Conservation (phyloP, 1,284 basidiomycete genomes). For the Porodaedalea pini region DNA sequence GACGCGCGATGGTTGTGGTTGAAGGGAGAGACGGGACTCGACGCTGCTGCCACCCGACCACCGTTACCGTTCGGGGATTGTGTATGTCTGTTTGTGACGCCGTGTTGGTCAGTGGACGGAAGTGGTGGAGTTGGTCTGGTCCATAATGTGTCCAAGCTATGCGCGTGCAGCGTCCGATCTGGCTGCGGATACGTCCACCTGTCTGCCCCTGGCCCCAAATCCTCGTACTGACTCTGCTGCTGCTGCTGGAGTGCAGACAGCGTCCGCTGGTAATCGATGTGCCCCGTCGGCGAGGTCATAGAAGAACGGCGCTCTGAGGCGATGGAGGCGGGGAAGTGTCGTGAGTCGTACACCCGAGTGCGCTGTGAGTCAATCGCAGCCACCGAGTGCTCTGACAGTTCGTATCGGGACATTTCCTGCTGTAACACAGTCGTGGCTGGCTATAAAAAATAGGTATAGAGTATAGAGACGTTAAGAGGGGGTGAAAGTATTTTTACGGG, state of each 20-base stretch:
- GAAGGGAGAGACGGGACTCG: constrained; percentile 15
- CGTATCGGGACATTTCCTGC: constrained; percentile 10
- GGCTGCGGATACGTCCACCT: constrained; percentile 9
- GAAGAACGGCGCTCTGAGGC: constrained; percentile 7
- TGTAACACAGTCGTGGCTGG: neutral
- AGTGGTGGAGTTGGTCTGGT: constrained; percentile 3
- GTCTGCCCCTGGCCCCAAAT: neutral
- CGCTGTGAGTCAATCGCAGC: constrained; percentile 6
- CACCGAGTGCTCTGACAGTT: constrained; percentile 8
- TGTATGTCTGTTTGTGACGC: constrained; percentile 5
- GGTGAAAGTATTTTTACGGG: constrained; percentile 3
- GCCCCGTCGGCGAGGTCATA: neutral
- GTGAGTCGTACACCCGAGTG: constrained; percentile 2
- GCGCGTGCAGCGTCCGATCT: constrained; percentile 8
- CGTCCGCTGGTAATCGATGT: constrained; percentile 6
- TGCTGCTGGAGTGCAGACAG: neutral
- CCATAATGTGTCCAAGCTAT: constrained; percentile 16
- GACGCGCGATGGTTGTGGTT: constrained; percentile 15
- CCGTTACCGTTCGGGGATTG: neutral
- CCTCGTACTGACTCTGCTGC: constrained; percentile 1
- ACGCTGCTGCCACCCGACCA: constrained; percentile 12
- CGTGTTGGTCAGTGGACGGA: constrained; percentile 3
- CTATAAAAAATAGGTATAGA: neutral
- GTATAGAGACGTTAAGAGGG: neutral
- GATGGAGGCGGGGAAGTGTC: neutral